Evolutionary conservation across 441 rosid genomes (phyloP), one percentile per base, ranked within the genome.

Genomic region (Populus hybrid): DNA sequence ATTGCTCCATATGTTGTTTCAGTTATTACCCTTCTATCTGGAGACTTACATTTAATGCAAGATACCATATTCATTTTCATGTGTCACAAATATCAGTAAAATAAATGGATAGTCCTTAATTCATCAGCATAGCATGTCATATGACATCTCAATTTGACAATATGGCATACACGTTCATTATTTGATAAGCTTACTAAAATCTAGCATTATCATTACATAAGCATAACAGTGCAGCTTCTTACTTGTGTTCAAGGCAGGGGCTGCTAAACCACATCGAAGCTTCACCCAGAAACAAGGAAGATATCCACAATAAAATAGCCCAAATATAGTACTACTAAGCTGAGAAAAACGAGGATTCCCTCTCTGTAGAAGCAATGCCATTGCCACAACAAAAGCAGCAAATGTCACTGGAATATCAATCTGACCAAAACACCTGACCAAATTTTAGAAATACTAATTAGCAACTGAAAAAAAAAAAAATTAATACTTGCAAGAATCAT

Each of bases 261-360:
- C 97, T 68, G 98, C 90, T 80, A 95, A 81, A 76, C 94, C 93
- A 83, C 97, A 95, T 53, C 99, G 90, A 79, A 95, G 97, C 89
- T 94, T 95, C 71, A 92, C 90, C 99, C 99, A 95, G 72, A 95
- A 95, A 81, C 93, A 92, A 82, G 99, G 99, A 77, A 95, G 97
- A 87, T 94, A 95, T 26, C 98, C 97, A 33, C 95, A 93, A 78
- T 94, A 94, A 86, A 95, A 94, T 24, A 95, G 75, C 7, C 99
- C 98, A 80, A 95, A 95, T 86, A 95, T 89, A 64, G 98, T 82
- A 85, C 95, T 95, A 77, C 98, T 95, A 29, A 95, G 97, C 89
- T 95, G 99, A 71, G 98, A 81, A 85, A 95, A 95, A 68, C 97
- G 97, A 9, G 99, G 97, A 82, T 85, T 91, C 79, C 93, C 95